Base-by-base conservation (phyloP, 2,329 filamentous ascomycete species). In the Colletotrichum sublineola region DNA sequence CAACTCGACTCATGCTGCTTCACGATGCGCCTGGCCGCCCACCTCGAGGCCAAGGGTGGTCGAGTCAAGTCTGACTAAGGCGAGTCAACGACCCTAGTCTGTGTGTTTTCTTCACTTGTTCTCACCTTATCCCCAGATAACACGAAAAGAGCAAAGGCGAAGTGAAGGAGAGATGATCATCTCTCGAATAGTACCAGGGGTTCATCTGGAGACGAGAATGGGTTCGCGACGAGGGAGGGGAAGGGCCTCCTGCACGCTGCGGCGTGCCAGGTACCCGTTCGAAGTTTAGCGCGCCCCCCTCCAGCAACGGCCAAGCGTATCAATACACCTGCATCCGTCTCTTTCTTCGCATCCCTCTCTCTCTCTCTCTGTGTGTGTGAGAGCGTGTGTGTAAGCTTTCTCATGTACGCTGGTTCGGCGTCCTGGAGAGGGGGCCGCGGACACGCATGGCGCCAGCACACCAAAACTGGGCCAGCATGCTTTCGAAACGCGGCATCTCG, bases 141-240 rank as follows among this genome's bases (percentile, higher is more conserved):
- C 15, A 9, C 15, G 24, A 8, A 40, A 5, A 52, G n/a, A 38
- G 9, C 3, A 52, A 3, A 12, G 46, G 33, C 38, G 12, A 29
- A n/a, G n/a, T 46, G 24, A 24, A 46, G 9, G 15, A 24, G 33
- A 50, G 33, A 24, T 48, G 20, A 48, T 48, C n/a, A 1, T 24
- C n/a, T 24, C 20, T 48, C 20, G 20, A n/a, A 48, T 18, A 12
- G 46, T 2, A 48, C n/a, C 46, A n/a, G 46, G 46, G 44, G 20
- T n/a, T 36, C 36, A 12, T 5, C 58, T 64, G 66, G 69, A 72
- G 60, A 55, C 66, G 69, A 69, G 55, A 52, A 52, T 24, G 60
- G 66, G 55, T 31, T 52, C 68, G 50, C 68, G 50, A 68, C 40
- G 40, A 50, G 40, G 66, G 44, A 48, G 33, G n/a, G 0, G 66